phyloP scores from a whole-genome alignment of 306 rosid genomes.

The Carpinus fangiana region DNA sequence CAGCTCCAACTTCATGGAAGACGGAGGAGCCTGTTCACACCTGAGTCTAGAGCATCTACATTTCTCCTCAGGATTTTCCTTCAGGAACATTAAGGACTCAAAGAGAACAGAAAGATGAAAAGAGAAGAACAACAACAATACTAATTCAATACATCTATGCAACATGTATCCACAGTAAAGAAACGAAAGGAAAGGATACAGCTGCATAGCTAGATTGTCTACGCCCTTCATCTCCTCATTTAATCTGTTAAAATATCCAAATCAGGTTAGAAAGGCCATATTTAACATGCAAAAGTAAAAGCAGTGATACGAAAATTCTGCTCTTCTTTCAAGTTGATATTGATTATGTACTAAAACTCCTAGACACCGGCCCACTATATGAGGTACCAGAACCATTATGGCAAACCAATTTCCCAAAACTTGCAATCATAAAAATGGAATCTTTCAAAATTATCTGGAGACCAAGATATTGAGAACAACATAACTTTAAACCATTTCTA shows the following conservation, averaged over 20 bases:
- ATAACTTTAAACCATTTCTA: background rate
- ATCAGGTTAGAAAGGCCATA: slow-evolving; percentile 14
- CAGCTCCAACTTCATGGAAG: slow-evolving; percentile 48
- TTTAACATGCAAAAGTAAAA: background rate
- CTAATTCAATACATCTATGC: background rate
- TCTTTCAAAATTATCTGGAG: background rate
- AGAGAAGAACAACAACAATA: background rate
- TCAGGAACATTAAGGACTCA: slow-evolving; percentile 51
- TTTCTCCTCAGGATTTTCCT: slow-evolving; percentile 74
- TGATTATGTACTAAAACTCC: background rate
- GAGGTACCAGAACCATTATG: background rate
- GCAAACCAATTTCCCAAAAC: background rate
- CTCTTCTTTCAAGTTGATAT: slow-evolving; percentile 1
- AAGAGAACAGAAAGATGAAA: slow-evolving; percentile 15
- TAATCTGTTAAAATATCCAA: slow-evolving; percentile 49
- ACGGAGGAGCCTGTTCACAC: slow-evolving; percentile 72
- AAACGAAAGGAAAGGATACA: slow-evolving; percentile 54
- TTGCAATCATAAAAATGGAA: background rate
- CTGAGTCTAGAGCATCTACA: slow-evolving; percentile 70
- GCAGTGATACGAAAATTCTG: background rate
- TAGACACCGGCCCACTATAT: no score
- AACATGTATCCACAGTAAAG: slow-evolving; percentile 3
- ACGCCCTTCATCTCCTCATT: slow-evolving; percentile 84
- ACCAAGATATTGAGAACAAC: background rate
- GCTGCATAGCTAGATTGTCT: slow-evolving; percentile 61